Evolutionary conservation across 139 green algal species (phyloP), one percentile per base, ranked within the genome.

Genomic region (Bryopsis sp.): DNA sequence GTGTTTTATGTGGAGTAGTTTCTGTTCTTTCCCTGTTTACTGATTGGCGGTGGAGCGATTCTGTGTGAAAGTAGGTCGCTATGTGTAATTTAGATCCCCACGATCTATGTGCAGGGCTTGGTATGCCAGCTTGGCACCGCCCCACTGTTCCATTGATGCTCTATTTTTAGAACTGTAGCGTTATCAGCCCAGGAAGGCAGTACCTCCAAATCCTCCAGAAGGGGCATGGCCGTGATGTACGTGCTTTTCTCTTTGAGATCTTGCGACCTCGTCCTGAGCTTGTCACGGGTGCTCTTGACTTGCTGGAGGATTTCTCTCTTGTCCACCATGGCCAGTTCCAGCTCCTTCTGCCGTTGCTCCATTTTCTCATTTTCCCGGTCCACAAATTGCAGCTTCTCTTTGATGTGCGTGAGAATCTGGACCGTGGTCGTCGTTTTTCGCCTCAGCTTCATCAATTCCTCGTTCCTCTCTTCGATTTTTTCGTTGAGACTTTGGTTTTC

Each of bases 331-430:
- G 11, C 15, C 15, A 19, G 19, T 19, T 54, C 43, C 43, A 54
- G 15, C 19, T 54, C 43, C 43, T 11, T 19, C 43, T 26, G 43
- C 43, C 43, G 43, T 11, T 19, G 43, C 43, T 54, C 43, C n/a
- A n/a, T n/a, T n/a, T n/a, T n/a, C n/a, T 65, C 28, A 63, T 89
- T 89, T 71, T 90, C 81, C 68, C 82, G 82, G 74, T 89, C 72
- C 8, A 92, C 75, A 64, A 88, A 90, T 71, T 91, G 78, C 71
- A 92, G 84, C 81, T 95, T 95, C 75, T 93, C 88, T 48, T 86
- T 85, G 31, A 91, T 75, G 72, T 95, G 88, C 15, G 88, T 93
- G 39, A 95, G 74, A 26, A 91, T 82, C 83, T 93, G 88, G 69
- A 95, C 85, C 0, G 84, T 90, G 37, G 74, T 77, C 29, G 80